Evolutionary conservation across 2,329 filamentous ascomycete genomes (phyloP).

Genomic region (Cryphonectria parasitica): DNA sequence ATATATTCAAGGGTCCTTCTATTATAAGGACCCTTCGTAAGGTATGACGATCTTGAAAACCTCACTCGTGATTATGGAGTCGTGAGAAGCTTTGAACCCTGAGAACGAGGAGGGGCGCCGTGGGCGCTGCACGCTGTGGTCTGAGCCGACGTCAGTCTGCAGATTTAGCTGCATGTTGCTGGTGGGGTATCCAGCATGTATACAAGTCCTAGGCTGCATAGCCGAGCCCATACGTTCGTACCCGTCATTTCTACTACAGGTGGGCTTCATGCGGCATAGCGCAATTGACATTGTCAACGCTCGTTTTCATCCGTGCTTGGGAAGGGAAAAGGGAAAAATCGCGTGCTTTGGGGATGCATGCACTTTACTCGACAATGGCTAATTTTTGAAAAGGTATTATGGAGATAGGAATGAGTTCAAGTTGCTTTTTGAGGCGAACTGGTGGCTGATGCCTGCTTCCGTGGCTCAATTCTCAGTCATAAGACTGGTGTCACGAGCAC

Average conservation of each 20-base stretch:
- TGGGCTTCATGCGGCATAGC: too few relatives aligned
- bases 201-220: neutral
- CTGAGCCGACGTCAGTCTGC: conserved; percentile 14
- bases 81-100: neutral
- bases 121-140: neutral
- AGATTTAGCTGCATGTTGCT: conserved; percentile 4
- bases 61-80: neutral
- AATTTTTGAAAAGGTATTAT: neutral
- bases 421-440: neutral
- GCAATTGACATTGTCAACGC: too few relatives aligned
- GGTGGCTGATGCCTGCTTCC: neutral
- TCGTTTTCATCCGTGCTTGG: too few relatives aligned
- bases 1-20: neutral
- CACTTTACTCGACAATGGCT: too few relatives aligned
- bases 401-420: too few relatives aligned
- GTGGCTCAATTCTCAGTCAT: neutral
- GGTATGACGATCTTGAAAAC: neutral
- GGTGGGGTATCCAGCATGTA: neutral
- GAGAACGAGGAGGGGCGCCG: neutral
- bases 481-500: neutral
- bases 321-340: too few relatives aligned
- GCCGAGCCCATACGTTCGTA: neutral
- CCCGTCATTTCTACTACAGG: too few relatives aligned
- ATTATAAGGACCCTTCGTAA: conserved; percentile 4
- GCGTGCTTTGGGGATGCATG: too few relatives aligned